A percentile compares a stretch with the other conserved stretches of the same genome.
Evolutionary conservation across 371 early-diverging fungal species (phyloP).

Genomic region (Dinochytrium kinnereticum): DNA sequence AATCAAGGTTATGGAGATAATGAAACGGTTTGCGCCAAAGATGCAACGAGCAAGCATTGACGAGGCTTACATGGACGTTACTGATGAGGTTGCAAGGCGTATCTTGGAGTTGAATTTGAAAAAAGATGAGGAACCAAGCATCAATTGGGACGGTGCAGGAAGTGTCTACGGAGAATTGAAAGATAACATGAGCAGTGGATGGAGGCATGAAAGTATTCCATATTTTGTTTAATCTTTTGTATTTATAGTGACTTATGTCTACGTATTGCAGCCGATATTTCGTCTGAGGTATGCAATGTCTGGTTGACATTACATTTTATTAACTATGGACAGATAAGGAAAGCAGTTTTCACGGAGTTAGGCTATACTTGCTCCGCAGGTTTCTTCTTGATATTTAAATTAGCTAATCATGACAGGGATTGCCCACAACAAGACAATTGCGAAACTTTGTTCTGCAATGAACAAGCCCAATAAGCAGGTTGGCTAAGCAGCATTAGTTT

Average conservation of each 20-base stretch:
- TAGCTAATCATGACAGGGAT: conserved; percentile 56
- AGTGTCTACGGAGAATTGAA: background rate
- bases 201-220: background rate
- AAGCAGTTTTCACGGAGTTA: conserved; percentile 68
- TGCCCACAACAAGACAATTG: conserved; percentile 80
- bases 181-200: background rate
- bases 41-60: conserved; percentile 60
- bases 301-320: background rate
- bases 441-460: conserved; percentile 82
- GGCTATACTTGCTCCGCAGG: conserved; percentile 85
- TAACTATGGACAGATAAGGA: conserved; percentile 58
- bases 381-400: conserved; percentile 6
- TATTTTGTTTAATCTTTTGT: background rate
- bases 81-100: conserved; percentile 47
- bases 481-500: background rate
- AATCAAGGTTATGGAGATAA: conserved; percentile 69
- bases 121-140: conserved; percentile 20
- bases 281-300: conserved; percentile 54
- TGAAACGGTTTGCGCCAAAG: conserved; percentile 52
- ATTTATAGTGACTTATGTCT: conserved; percentile 71
- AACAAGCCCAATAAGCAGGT: conserved; percentile 88
- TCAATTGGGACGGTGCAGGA: conserved; percentile 38
- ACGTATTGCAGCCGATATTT: conserved; percentile 72
- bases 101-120: background rate
- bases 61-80: conserved; percentile 88